phyloP scores from a whole-genome alignment of 2,329 filamentous ascomycete genomes.

The Colletotrichum sublineola region DNA sequence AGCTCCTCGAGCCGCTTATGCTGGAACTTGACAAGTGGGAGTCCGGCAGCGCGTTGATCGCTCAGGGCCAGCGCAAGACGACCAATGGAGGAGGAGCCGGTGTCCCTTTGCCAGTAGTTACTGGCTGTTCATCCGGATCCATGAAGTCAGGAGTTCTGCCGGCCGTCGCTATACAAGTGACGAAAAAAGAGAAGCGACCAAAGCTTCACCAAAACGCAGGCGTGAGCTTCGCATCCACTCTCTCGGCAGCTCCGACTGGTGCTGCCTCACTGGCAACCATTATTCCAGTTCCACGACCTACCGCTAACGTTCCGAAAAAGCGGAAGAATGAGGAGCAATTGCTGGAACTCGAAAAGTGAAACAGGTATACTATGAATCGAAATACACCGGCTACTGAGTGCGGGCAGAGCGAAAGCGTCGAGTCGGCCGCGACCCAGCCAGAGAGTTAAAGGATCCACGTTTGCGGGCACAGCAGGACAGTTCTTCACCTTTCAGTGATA shows the following conservation, averaged over 20 bases:
- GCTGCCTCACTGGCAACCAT: neutral
- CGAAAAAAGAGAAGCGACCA: neutral
- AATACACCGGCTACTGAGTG: neutral
- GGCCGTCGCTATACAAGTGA: neutral
- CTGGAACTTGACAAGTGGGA: neutral
- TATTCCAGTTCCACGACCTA: neutral
- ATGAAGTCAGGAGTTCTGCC: neutral
- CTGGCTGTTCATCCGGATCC: neutral
- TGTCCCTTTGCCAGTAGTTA: neutral
- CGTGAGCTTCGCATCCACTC: neutral
- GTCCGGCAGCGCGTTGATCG: neutral
- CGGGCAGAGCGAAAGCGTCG: neutral
- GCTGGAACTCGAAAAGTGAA: neutral
- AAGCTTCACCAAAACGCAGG: neutral
- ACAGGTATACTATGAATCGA: neutral
- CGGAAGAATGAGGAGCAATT: neutral
- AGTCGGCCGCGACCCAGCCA: neutral
- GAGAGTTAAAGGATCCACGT: neutral
- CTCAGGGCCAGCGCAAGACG: neutral
- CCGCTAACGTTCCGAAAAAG: neutral
- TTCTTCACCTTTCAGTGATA: neutral
- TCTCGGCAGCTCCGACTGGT: neutral
- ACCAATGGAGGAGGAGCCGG: neutral
- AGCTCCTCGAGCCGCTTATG: neutral
- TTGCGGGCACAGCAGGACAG: too few relatives aligned